These are phyloP conservation scores for Volvariella surrecta DNA, from an alignment of 1,284 basidiomycete species.

Conservation along the genomic window DNA sequence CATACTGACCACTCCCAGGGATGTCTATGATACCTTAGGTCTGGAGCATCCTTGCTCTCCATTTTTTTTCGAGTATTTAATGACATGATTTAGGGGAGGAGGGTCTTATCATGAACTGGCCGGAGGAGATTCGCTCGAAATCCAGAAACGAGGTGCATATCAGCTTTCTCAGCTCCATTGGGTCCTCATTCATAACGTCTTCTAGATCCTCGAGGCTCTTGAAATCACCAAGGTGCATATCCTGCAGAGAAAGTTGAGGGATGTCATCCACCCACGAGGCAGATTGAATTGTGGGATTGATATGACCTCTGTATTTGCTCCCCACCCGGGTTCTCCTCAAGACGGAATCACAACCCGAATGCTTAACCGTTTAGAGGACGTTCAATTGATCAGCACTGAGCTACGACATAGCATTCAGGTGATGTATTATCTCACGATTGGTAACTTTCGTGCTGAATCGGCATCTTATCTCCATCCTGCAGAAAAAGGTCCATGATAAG, in stretches of 20 bases:
- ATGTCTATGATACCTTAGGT: constrained; percentile 75
- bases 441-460: constrained; percentile 5
- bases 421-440: constrained; percentile 9
- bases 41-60: constrained; percentile 10
- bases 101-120: constrained; percentile 38
- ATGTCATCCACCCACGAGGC: constrained; percentile 40
- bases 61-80: constrained; percentile 1
- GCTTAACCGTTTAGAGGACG: constrained; percentile 24
- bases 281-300: constrained; percentile 36
- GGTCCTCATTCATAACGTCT: constrained; percentile 1
- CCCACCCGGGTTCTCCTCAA: constrained; percentile 15
- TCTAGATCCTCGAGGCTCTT: constrained; percentile 37
- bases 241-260: constrained; percentile 34
- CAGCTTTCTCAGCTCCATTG: neutral
- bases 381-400: constrained; percentile 23
- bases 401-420: constrained; percentile 34
- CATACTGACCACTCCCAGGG: constrained; percentile 22
- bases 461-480: constrained; percentile 12
- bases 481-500: constrained; percentile 33
- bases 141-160: constrained; percentile 43
- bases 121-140: constrained; percentile 32
- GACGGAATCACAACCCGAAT: constrained; percentile 19
- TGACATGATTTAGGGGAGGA: constrained; percentile 33
- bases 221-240: constrained; percentile 26
- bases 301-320: constrained; percentile 37